Evolutionary conservation across 2,329 filamentous ascomycete genomes (phyloP).

Genomic region (Atkinsonella hypoxylon): DNA sequence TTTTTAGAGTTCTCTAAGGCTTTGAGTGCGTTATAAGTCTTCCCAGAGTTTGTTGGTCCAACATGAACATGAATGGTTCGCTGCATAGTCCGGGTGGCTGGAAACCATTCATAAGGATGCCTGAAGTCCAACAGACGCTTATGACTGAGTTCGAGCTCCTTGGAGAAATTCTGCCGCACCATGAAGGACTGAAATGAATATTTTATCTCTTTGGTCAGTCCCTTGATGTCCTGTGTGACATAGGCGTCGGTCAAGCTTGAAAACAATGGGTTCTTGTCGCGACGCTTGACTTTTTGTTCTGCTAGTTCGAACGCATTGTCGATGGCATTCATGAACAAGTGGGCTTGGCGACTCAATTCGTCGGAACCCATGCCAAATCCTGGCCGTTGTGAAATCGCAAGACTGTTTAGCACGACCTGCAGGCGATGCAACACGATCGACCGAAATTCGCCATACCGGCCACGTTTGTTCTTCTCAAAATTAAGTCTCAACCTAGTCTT

Average conservation of each 20-base stretch:
- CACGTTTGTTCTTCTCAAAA: conserved; percentile 12
- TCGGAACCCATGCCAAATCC: conserved; percentile 20
- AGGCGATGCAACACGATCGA: conserved; percentile 25
- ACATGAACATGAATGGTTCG: conserved; percentile 86
- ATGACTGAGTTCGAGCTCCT: conserved; percentile 45
- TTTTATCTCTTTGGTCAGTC: conserved; percentile 46
- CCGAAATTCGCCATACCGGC: conserved; percentile 21
- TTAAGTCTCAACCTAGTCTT: conserved; percentile 19
- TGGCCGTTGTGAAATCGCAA: conserved; percentile 14
- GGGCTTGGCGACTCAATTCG: conserved; percentile 32
- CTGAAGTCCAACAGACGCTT: conserved; percentile 64
- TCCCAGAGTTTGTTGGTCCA: conserved; percentile 94
- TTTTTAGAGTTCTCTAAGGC: conserved; percentile 62
- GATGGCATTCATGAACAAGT: conserved; percentile 33
- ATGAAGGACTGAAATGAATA: conserved; percentile 59
- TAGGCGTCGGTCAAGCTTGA: conserved; percentile 49
- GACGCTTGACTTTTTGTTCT: conserved; percentile 22
- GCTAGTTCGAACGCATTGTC: conserved; percentile 34
- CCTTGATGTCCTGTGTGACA: conserved; percentile 35
- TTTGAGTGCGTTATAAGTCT: conserved; percentile 89
- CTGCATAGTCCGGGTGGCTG: conserved; percentile 66
- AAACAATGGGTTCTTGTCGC: conserved; percentile 40
- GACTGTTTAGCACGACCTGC: conserved; percentile 19
- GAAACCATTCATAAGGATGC: conserved; percentile 89
- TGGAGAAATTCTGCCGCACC: conserved; percentile 43